These are phyloP conservation scores for Arachnomyces sp. DNA, from an alignment of 2,329 filamentous ascomycete genomes.

Conservation along the genomic window DNA sequence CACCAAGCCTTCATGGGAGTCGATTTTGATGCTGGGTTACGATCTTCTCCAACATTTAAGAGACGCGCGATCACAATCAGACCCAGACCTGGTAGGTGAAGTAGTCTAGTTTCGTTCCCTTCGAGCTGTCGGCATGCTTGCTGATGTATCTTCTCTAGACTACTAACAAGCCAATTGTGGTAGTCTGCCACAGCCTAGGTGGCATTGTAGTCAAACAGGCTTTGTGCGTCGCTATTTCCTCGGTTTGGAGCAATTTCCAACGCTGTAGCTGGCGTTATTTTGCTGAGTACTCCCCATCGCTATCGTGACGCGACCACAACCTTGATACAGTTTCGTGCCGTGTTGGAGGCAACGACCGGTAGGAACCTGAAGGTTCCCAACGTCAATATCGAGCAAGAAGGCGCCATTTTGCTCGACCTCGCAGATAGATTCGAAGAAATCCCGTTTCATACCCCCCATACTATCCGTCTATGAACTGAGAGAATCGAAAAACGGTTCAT, in stretches of 20 bases:
- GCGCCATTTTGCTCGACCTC: slow-evolving; percentile 7
- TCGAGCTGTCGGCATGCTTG: slow-evolving; percentile 1
- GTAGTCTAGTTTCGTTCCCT: slow-evolving; percentile 2
- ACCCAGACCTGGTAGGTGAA: slow-evolving; percentile 1
- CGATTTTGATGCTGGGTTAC: slow-evolving; percentile 7
- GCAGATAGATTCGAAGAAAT: slow-evolving; percentile 8
- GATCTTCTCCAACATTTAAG: slow-evolving; percentile 1
- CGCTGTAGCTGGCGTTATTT: slow-evolving; percentile 7
- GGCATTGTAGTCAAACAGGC: slow-evolving; percentile 11
- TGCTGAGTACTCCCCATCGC: slow-evolving; percentile 9
- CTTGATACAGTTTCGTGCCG: slow-evolving; percentile 2
- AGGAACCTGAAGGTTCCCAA: slow-evolving; percentile 5
- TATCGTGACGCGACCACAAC: slow-evolving; percentile 2
- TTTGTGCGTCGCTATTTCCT: slow-evolving; percentile 10
- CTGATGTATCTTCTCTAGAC: neutral
- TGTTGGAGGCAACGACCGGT: slow-evolving; percentile 5
- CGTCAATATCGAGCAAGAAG: slow-evolving; percentile 6
- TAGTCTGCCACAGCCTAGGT: slow-evolving; percentile 11
- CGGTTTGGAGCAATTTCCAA: slow-evolving; percentile 6
- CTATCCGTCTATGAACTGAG: slow-evolving; percentile 7
- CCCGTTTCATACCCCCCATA: slow-evolving; percentile 6
- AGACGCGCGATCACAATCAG: slow-evolving; percentile 5
- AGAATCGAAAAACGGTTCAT: slow-evolving; percentile 1
- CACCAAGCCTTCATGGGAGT: slow-evolving; percentile 5
- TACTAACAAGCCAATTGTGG: slow-evolving; percentile 3